phyloP scores from a whole-genome alignment of 1,284 basidiomycete genomes.

The Cryptococcus sp. region DNA sequence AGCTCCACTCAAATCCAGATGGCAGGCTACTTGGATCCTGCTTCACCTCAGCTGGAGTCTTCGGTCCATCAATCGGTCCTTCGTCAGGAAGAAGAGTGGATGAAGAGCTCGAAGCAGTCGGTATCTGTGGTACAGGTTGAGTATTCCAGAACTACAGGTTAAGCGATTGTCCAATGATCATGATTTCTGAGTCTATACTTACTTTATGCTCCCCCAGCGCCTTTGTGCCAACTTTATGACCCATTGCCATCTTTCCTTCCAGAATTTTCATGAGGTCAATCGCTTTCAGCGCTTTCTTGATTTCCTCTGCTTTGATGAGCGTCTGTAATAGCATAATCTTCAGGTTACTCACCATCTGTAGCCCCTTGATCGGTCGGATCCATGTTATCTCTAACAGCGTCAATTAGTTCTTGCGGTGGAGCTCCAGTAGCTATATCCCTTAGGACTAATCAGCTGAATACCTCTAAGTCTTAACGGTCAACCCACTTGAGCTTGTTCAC shows the following conservation, averaged over 20 bases:
- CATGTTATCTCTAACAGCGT: slow-evolving; percentile 38
- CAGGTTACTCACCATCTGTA: slow-evolving; percentile 22
- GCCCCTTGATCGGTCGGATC: slow-evolving; percentile 27
- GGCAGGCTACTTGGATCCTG: slow-evolving; percentile 85
- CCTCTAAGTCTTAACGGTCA: not conserved
- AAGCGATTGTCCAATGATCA: not conserved
- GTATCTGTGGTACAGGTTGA: slow-evolving; percentile 80
- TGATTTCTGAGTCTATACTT: slow-evolving; percentile 17
- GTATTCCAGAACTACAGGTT: slow-evolving; percentile 80
- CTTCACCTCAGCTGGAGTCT: slow-evolving; percentile 70
- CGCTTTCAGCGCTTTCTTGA: slow-evolving; percentile 45
- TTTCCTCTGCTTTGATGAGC: slow-evolving; percentile 28
- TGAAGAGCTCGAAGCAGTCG: slow-evolving; percentile 4
- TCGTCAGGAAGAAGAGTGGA: slow-evolving; percentile 53
- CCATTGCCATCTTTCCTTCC: slow-evolving; percentile 41
- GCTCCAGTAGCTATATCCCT: slow-evolving; percentile 31
- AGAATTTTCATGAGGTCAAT: slow-evolving; percentile 49
- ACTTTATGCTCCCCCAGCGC: slow-evolving; percentile 83
- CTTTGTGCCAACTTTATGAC: slow-evolving; percentile 57
- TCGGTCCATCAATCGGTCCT: slow-evolving; percentile 83
- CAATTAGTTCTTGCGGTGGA: slow-evolving; percentile 40
- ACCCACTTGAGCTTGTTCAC: slow-evolving; percentile 41
- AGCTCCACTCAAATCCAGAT: slow-evolving; percentile 89
- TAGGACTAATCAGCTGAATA: not conserved
- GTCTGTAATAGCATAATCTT: not conserved